phyloP scores from a whole-genome alignment of 1,139 yeast genomes.

The Nakaseomyces sp. region DNA sequence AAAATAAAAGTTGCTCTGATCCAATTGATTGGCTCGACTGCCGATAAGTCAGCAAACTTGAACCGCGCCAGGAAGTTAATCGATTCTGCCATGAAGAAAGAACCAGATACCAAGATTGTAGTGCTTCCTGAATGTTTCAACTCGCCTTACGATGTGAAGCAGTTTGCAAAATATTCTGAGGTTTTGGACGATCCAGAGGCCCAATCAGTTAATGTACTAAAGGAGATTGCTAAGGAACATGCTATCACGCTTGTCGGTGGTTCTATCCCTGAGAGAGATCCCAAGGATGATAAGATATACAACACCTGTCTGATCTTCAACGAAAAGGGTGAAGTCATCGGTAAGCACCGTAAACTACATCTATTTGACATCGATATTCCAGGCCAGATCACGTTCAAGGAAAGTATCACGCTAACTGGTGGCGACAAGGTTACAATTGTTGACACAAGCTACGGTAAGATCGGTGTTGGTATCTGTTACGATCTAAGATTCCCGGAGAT shows the following conservation, averaged over 20 bases:
- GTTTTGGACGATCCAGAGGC: constrained; percentile 49
- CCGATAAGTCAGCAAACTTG: constrained; percentile 53
- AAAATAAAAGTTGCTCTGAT: constrained; percentile 47
- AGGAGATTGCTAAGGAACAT: constrained; percentile 54
- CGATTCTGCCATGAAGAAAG: constrained; percentile 41
- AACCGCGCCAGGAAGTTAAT: constrained; percentile 43
- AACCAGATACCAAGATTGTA: constrained; percentile 47
- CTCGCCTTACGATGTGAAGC: constrained; percentile 84
- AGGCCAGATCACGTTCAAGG: constrained; percentile 77
- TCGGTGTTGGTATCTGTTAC: constrained; percentile 88
- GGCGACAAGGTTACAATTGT: constrained; percentile 77
- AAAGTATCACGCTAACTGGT: constrained; percentile 62
- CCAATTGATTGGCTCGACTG: constrained; percentile 28
- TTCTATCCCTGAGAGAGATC: constrained; percentile 72
- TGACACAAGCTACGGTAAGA: constrained; percentile 60
- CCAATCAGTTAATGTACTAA: constrained; percentile 43
- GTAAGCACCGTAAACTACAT: constrained; percentile 83
- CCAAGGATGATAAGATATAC: constrained; percentile 49
- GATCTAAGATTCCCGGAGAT: constrained; percentile 89
- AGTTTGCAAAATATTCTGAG: constrained; percentile 82
- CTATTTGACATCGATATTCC: constrained; percentile 89
- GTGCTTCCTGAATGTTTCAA: constrained; percentile 74
- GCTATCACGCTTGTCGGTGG: constrained; percentile 74
- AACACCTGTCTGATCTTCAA: constrained; percentile 76
- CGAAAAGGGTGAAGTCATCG: constrained; percentile 63